Base-by-base conservation (phyloP, 441 rosid genomes). In the Lepidium campestre region DNA sequence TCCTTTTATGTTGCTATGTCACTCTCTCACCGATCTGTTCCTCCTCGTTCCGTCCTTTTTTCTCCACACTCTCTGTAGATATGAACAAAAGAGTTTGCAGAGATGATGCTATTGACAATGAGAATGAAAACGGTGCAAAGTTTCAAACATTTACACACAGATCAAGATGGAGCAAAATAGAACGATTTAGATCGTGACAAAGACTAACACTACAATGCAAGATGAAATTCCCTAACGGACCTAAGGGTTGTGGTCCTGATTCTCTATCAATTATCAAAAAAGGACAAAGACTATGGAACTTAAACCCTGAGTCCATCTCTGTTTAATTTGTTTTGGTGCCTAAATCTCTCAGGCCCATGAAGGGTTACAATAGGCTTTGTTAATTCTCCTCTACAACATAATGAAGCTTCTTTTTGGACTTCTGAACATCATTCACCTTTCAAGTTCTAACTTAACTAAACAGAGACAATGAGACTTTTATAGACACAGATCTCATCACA, bases 31-130 rank as follows among this genome's bases (percentile, higher is more conserved):
- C 77, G 53, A 53, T 73, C 72, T 73, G 77, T 73, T 73, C 68
- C 61, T 73, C 68, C 58, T 73, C 68, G 68, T 67, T 53, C 37
- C 31, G 84, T 79, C 81, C 65, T 68, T 60, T 76, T 59, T 68
- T 36, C 64, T 61, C 47, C 67, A 36, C 71, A 15, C 14, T 61
- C 66, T 41, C 72, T 59, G 20, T 52, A 53, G 5, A 60, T 60
- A 20, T 36, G 13, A 3, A 29, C 50, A 66, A 67, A 35, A 3
- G 1, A 53, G 22, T 44, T 52, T 67, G 57, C 72, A 67, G 77
- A 55, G 31, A 66, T 73, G 67, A 67, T 73, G 72, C 77, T 67
- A 31, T 59, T 59, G 72, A 73, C 72, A 73, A 73, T 52, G 62
- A 67, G 77, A 60, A 73, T 45, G 53, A 54, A 27, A 67, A 54